Conservation (phyloP, 306 rosid species). For the Mimosa pudica region DNA sequence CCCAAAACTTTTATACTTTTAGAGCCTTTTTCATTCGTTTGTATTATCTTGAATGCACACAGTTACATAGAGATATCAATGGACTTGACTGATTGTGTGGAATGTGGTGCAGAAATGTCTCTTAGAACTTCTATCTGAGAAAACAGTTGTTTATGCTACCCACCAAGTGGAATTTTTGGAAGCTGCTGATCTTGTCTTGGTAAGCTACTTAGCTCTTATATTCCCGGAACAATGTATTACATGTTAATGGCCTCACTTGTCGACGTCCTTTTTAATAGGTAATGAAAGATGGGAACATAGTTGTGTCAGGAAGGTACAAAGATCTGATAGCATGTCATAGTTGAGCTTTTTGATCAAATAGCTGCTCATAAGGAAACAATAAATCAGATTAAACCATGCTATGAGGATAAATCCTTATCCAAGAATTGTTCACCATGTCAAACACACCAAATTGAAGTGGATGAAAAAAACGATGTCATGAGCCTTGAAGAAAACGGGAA, state of each 20-base stretch:
- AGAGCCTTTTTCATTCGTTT: neutral
- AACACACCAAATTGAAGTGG: constrained; percentile 58
- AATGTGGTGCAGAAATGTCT: constrained; percentile 80
- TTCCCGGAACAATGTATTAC: neutral
- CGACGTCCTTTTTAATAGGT: constrained; percentile 49
- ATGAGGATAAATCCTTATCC: constrained; percentile 41
- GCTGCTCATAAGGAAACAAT: constrained; percentile 75
- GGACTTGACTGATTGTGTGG: constrained; percentile 20
- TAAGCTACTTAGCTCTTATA: constrained; percentile 39
- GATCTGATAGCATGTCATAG: constrained; percentile 59
- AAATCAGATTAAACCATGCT: constrained; percentile 57
- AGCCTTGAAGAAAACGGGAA: constrained; percentile 38
- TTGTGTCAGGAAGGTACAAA: constrained; percentile 68
- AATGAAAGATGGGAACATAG: constrained; percentile 74
- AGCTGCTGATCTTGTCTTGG: constrained; percentile 80
- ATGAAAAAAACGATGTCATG: constrained; percentile 47
- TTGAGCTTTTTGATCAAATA: constrained; percentile 78
- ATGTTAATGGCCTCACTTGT: neutral
- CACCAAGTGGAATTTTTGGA: constrained; percentile 89
- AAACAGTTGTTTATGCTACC: constrained; percentile 88
- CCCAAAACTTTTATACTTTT: neutral
- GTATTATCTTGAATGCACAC: neutral
- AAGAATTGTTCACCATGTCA: constrained; percentile 39
- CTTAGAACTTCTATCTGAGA: constrained; percentile 64
- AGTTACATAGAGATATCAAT: neutral